Base-by-base conservation (phyloP, 2,329 filamentous ascomycete species). In the Trichoderma simmonsii region DNA sequence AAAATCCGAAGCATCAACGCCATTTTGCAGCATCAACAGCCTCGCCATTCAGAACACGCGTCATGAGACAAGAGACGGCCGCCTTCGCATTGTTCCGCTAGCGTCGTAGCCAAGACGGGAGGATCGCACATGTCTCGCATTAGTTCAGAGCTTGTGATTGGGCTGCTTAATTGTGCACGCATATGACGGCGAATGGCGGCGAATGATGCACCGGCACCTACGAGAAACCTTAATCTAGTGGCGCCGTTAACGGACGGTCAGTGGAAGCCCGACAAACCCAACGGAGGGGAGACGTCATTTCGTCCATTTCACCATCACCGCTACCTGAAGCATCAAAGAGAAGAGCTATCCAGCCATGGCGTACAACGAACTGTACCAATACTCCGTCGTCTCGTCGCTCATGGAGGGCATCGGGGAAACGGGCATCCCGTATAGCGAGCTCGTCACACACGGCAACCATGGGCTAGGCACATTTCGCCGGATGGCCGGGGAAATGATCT, bases 401-500 rank as follows among this genome's bases (percentile, higher is more conserved):
- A 70, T 70, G 67, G 57, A 70, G 6, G 67, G 67, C 7, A 21
- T 70, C 11, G 67, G 54, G 6, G 67, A 70, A 6, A 54, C 28
- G 1, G 67, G 67, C 1, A n/a, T 70, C 3, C 67, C 56, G 3
- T 70, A 59, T 30, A 59, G 28, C 21, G 5, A 36, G 3, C 67
- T 70, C 3, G 9, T 54, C 21, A 14, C 21, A 1, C 57, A 70
- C 26, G 67, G 67, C 26, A 21, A 70, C 15, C 67, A 70, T 4
- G 67, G 67, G 8, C 67, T 70, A 11, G 67, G 67, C 32, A 70
- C 67, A 26, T 70, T 70, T 36, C 67, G 56, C 12, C 67, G 67
- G n/a, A 70, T 70, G 67, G 30, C 39, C 9, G 67, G 67, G 18
- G 67, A 70, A 9, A 70, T 70, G 67, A 70, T 70, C 18, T 30